phyloP scores from a whole-genome alignment of 257 asterid species.

The Euphrasia confusa region DNA sequence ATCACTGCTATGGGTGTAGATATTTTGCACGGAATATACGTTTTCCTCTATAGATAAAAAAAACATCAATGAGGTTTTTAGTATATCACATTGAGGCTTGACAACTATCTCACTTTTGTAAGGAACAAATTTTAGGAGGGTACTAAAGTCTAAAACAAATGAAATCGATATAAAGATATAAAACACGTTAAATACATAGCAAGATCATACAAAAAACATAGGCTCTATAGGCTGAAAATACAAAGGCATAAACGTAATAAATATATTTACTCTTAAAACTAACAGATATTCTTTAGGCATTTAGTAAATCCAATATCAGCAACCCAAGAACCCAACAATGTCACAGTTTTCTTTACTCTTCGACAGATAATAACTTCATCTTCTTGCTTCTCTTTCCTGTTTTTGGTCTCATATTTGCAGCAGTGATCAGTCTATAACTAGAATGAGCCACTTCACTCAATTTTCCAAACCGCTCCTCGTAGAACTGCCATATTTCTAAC shows the following conservation, averaged over 20 bases:
- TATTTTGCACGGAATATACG: no score
- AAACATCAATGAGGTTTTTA: no score
- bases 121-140: neutral
- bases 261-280: no score
- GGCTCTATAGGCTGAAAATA: neutral
- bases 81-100: no score
- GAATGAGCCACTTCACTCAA: constrained; percentile 52
- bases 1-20: no score
- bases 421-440: constrained; percentile 64
- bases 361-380: constrained; percentile 33
- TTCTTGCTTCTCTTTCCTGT: constrained; percentile 32
- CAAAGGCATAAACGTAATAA: neutral
- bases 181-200: neutral
- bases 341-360: neutral
- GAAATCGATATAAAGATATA: neutral
- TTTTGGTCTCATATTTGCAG: constrained; percentile 62
- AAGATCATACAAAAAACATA: neutral
- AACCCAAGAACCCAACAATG: neutral
- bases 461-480: constrained; percentile 75
- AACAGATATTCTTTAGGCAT: no score
- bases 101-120: no score
- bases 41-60: no score
- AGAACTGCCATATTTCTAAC: constrained; percentile 75
- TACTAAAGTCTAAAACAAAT: neutral
- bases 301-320: neutral